Percentiles rank a stretch among this genome's conserved stretches.
phyloP scores from a whole-genome alignment of 2,329 filamentous ascomycete species.

The Ceratocystis variospora region DNA sequence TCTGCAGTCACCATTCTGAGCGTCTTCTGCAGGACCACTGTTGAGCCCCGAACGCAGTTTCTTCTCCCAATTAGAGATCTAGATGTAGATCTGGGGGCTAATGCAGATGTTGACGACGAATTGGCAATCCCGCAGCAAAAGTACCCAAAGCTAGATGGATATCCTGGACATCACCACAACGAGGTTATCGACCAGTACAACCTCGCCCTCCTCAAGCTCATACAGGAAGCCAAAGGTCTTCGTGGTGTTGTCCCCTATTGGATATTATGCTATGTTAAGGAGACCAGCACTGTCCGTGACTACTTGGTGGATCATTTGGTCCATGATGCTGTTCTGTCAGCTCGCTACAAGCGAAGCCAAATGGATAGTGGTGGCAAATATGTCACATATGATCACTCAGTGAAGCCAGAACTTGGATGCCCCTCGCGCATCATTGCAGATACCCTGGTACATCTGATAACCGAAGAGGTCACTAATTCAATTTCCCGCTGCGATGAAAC shows the following conservation, averaged over 20 bases:
- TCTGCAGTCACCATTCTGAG: neutral
- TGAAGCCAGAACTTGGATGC: neutral
- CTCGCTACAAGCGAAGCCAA: neutral
- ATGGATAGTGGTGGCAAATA: neutral
- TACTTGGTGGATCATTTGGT: neutral
- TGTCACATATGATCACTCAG: neutral
- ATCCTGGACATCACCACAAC: neutral
- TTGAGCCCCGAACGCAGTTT: neutral
- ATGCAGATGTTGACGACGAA: neutral
- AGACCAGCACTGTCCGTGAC: neutral
- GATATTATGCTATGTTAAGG: neutral
- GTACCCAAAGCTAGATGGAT: neutral
- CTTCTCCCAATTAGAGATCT: no score
- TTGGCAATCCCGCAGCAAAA: neutral
- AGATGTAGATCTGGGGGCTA: neutral
- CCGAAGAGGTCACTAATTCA: neutral
- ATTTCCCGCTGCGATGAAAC: neutral
- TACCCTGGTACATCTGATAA: neutral
- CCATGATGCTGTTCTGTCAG: neutral
- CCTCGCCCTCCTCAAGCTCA: neutral
- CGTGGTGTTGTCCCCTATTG: neutral
- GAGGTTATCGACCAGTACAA: neutral
- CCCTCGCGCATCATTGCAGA: neutral
- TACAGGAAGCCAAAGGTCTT: neutral
- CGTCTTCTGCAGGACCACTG: neutral